Conservation (phyloP, 2,329 filamentous ascomycete species). For the Diaporthe eres region DNA sequence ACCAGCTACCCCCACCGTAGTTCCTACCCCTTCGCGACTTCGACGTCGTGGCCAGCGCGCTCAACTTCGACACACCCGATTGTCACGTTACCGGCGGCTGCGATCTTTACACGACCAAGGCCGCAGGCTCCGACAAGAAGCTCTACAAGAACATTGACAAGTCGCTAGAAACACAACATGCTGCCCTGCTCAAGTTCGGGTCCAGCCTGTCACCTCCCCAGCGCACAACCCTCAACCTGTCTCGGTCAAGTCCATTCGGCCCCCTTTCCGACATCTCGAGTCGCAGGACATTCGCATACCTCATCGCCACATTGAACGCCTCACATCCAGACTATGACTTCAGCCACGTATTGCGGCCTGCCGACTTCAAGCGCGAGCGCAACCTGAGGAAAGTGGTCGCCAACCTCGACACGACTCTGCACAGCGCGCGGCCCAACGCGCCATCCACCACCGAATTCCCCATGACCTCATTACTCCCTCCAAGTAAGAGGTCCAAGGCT, state of each 20-base stretch:
- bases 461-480: conserved; percentile 57
- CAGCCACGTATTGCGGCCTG: conserved; percentile 88
- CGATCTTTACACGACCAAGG: conserved; percentile 98
- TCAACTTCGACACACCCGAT: conserved; percentile 96
- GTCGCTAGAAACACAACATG: conserved; percentile 91
- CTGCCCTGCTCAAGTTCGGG: conserved; percentile 86
- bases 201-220: conserved; percentile 89
- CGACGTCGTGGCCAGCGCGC: conserved; percentile 89
- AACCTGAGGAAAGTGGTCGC: conserved; percentile 86
- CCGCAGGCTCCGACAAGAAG: conserved; percentile 95
- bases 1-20: conserved; percentile 59
- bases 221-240: conserved; percentile 79
- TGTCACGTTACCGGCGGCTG: conserved; percentile 93
- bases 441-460: conserved; percentile 58
- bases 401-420: conserved; percentile 87
- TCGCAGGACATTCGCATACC: conserved; percentile 92
- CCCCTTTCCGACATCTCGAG: conserved; percentile 89
- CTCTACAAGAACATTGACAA: conserved; percentile 96
- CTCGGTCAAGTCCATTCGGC: conserved; percentile 91
- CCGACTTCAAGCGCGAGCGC: conserved; percentile 90
- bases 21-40: conserved; percentile 93
- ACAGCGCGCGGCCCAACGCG: conserved; percentile 81
- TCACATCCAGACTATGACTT: conserved; percentile 98
- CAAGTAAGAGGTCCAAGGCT: conserved; percentile 54
- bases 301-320: conserved; percentile 96